phyloP scores from a whole-genome alignment of 2,329 filamentous ascomycete species.

The Colletotrichum chrysophilum region DNA sequence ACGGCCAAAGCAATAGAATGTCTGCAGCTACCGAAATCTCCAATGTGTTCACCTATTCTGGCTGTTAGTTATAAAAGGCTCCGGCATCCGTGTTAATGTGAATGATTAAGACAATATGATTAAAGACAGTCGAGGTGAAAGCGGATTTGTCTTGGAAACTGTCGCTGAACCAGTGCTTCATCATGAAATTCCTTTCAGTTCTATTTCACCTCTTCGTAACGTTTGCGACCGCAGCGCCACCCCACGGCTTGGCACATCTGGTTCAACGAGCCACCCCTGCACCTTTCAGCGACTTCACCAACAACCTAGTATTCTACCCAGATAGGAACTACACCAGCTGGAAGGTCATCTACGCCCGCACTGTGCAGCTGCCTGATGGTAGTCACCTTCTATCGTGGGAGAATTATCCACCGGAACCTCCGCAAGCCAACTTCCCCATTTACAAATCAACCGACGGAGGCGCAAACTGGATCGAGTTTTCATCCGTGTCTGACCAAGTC shows the following conservation, averaged over 20 bases:
- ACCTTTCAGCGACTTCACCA: background rate
- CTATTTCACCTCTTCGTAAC: background rate
- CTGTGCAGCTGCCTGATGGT: background rate
- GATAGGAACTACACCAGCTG: background rate
- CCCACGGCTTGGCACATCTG: background rate
- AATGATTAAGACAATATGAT: background rate
- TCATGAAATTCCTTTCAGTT: background rate
- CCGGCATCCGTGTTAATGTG: background rate
- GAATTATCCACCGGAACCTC: constrained; percentile 61
- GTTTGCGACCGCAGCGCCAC: background rate
- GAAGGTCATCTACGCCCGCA: background rate
- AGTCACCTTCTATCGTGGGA: constrained; percentile 55
- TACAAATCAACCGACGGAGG: constrained; percentile 57
- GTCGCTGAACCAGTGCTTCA: background rate
- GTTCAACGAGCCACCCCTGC: background rate
- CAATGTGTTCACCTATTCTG: background rate
- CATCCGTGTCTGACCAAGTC: constrained; percentile 65
- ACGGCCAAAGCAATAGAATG: background rate
- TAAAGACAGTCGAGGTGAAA: background rate
- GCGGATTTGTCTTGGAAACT: background rate
- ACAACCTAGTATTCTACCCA: background rate
- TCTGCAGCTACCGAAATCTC: background rate
- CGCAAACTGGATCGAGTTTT: constrained; percentile 66
- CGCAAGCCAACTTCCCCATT: constrained; percentile 58
- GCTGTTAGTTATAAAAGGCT: background rate